These are phyloP conservation scores for Debaryomyces tyrocola DNA, from an alignment of 805 yeast genomes.

Conservation along the genomic window DNA sequence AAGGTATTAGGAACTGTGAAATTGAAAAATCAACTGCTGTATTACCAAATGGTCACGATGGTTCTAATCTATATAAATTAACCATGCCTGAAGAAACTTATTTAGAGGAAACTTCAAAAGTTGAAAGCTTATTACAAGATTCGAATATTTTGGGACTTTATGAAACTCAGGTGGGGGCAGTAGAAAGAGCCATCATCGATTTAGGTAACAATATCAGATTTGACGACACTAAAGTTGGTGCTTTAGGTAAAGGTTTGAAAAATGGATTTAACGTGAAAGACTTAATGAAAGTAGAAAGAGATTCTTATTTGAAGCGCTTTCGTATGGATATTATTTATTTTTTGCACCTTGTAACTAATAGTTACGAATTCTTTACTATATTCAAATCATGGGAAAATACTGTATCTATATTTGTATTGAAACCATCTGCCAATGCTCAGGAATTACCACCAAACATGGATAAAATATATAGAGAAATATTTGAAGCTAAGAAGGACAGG, in stretches of 20 bases:
- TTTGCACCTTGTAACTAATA: constrained; percentile 67
- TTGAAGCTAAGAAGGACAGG: constrained; percentile 45
- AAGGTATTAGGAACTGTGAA: constrained; percentile 47
- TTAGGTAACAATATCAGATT: constrained; percentile 74
- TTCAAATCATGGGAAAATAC: constrained; percentile 62
- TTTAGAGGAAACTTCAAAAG: constrained; percentile 52
- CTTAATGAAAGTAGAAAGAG: constrained; percentile 47
- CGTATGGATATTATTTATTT: constrained; percentile 61
- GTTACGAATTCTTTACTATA: constrained; percentile 71
- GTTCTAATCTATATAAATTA: constrained; percentile 55
- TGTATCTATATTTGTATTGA: constrained; percentile 56
- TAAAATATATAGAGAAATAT: constrained; percentile 56
- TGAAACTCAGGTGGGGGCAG: constrained; percentile 67
- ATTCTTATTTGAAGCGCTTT: constrained; percentile 55
- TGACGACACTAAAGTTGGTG: constrained; percentile 72
- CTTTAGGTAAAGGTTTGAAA: constrained; percentile 81
- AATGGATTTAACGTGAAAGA: constrained; percentile 75
- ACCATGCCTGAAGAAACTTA: constrained; percentile 67
- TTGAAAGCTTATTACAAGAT: constrained; percentile 64
- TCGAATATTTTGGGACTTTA: constrained; percentile 66
- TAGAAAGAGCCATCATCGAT: constrained; percentile 75
- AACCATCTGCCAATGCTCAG: constrained; percentile 70
- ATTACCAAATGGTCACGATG: constrained; percentile 69
- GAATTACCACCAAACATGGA: constrained; percentile 56
- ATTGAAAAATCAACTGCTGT: constrained; percentile 59